phyloP scores from a whole-genome alignment of 768 basidiomycete genomes.

The Phaeotremella skinneri region DNA sequence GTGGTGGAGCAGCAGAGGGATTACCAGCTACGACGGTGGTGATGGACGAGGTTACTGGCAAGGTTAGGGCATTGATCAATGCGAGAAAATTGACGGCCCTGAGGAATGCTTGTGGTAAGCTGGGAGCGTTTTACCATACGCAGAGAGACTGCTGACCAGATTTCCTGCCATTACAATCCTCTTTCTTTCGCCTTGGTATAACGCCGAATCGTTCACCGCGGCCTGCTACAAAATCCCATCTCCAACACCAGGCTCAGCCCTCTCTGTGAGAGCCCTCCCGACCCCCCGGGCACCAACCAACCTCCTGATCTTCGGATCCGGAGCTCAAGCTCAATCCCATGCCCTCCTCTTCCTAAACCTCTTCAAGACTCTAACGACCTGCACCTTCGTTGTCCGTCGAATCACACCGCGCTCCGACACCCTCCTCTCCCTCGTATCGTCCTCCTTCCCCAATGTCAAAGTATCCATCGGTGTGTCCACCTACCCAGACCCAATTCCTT shows the following conservation, averaged over 20 bases:
- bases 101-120: conserved; percentile 74
- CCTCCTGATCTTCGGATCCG: conserved; percentile 41
- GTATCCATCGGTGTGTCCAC: conserved; percentile 16
- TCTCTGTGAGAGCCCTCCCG: conserved; percentile 30
- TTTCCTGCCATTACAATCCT: too few relatives aligned
- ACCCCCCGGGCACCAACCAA: conserved; percentile 13
- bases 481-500: neutral
- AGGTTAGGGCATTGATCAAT: conserved; percentile 72
- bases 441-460: conserved; percentile 17
- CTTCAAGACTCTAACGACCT: conserved; percentile 25
- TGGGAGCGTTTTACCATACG: too few relatives aligned
- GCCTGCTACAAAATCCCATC: too few relatives aligned
- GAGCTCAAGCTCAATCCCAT: conserved; percentile 45
- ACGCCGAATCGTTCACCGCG: too few relatives aligned
- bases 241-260: conserved; percentile 45
- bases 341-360: conserved; percentile 36
- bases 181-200: too few relatives aligned
- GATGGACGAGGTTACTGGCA: conserved; percentile 67
- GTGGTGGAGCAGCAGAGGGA: conserved; percentile 56
- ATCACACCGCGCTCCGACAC: conserved; percentile 47
- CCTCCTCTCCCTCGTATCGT: conserved; percentile 18
- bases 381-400: conserved; percentile 53
- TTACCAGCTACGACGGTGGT: conserved; percentile 75
- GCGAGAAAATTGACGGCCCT: conserved; percentile 73
- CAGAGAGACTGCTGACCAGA: too few relatives aligned